Percentiles rank a stretch among this genome's conserved stretches.
Evolutionary conservation across 768 basidiomycete genomes (phyloP).

Genomic region (Mycena galericulata): DNA sequence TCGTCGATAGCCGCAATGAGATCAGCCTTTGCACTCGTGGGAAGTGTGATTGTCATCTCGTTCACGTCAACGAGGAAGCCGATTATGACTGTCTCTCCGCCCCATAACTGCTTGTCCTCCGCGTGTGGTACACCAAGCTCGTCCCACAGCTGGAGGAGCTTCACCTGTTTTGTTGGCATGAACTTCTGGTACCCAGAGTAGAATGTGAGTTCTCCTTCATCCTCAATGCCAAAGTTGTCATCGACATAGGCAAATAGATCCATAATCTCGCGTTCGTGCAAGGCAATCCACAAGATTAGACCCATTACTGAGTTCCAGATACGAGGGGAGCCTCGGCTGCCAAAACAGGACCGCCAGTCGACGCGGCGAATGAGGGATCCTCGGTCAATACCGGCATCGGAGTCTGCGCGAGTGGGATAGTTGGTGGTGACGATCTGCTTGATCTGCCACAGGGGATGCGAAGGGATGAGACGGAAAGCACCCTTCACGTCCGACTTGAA

Average conservation of each 20-base stretch:
- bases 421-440: constrained; percentile 7
- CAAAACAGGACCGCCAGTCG: neutral
- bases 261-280: constrained; percentile 23
- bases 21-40: neutral
- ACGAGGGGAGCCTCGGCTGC: neutral
- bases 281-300: constrained; percentile 31
- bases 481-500: neutral
- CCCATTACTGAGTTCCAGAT: constrained; percentile 32
- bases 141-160: constrained; percentile 49
- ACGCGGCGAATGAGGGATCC: neutral
- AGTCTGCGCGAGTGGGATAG: neutral
- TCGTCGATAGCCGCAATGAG: neutral
- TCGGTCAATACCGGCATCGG: neutral
- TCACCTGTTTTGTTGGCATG: constrained; percentile 41
- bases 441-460: neutral
- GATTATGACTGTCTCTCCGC: constrained; percentile 39
- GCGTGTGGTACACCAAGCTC: constrained; percentile 45
- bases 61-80: constrained; percentile 39
- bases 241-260: constrained; percentile 8
- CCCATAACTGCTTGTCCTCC: constrained; percentile 45
- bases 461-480: neutral
- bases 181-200: constrained; percentile 27
- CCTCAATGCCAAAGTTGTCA: neutral
- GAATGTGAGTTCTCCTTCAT: neutral
- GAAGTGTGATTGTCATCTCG: constrained; percentile 31